Conservation (phyloP, 768 basidiomycete species). For the Termitomyces sp. region DNA sequence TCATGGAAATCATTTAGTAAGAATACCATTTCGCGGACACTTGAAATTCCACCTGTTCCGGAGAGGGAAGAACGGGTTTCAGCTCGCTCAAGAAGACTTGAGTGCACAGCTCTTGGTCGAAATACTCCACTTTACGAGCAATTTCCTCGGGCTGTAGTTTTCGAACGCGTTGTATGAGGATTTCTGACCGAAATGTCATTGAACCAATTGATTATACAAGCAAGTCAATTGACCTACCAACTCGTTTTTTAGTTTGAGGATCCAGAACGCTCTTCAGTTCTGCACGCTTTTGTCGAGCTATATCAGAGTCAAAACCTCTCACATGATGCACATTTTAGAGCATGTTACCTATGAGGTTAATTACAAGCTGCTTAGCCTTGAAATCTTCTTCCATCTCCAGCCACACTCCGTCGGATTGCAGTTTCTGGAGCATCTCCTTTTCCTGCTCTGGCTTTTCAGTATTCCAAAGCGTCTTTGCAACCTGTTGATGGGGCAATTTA, state of each 20-base stretch:
- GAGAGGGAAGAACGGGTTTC: slow-evolving; percentile 82
- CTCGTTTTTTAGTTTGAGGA: slow-evolving; percentile 86
- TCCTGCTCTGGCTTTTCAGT: slow-evolving; percentile 65
- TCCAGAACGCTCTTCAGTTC: slow-evolving; percentile 91
- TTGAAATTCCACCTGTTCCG: slow-evolving; percentile 66
- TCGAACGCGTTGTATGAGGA: slow-evolving; percentile 84
- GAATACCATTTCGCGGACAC: background rate
- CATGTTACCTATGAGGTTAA: slow-evolving; percentile 77
- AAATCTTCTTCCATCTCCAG: slow-evolving; percentile 97
- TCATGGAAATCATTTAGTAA: background rate
- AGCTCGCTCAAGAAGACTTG: slow-evolving; percentile 88
- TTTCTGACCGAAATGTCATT: slow-evolving; percentile 48
- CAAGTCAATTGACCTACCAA: slow-evolving; percentile 54
- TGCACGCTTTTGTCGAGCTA: slow-evolving; percentile 79
- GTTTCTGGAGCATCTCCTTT: slow-evolving; percentile 73
- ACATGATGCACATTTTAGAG: background rate
- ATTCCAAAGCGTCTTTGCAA: slow-evolving; percentile 82
- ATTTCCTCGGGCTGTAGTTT: slow-evolving; percentile 84
- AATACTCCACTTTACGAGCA: slow-evolving; percentile 76
- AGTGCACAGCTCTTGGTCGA: slow-evolving; percentile 82
- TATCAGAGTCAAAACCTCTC: slow-evolving; percentile 8
- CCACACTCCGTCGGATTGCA: slow-evolving; percentile 87
- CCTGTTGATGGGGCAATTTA: slow-evolving; percentile 87
- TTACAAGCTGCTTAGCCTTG: slow-evolving; percentile 91
- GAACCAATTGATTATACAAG: background rate